These are phyloP conservation scores for Yamadazyma friedrichii DNA, from an alignment of 1,139 yeast genomes.

Conservation along the genomic window DNA sequence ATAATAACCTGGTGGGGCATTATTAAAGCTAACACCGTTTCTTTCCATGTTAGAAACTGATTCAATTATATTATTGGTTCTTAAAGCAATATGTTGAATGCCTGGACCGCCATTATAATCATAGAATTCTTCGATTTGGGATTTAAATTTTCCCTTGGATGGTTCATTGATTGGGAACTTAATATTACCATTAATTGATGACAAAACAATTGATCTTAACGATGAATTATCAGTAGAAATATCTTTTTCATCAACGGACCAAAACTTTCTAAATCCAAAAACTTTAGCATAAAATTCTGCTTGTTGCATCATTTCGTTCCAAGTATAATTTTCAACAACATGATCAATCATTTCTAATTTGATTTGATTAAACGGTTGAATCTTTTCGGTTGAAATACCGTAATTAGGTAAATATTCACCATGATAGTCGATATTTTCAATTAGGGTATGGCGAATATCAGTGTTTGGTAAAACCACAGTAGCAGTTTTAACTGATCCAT, in stretches of 20 bases:
- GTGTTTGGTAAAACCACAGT: constrained; percentile 55
- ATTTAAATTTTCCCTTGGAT: constrained; percentile 59
- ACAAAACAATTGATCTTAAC: constrained; percentile 72
- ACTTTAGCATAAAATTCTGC: constrained; percentile 59
- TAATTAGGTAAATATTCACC: constrained; percentile 64
- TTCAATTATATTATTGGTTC: constrained; percentile 56
- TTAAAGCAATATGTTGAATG: constrained; percentile 75
- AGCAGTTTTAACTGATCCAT: constrained; percentile 56
- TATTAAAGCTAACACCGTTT: constrained; percentile 71
- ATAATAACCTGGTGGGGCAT: constrained; percentile 58
- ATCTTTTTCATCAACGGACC: constrained; percentile 82
- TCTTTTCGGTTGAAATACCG: constrained; percentile 2
- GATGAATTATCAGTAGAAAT: constrained; percentile 70
- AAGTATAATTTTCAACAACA: constrained; percentile 74
- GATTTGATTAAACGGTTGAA: background rate
- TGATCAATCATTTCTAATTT: constrained; percentile 58
- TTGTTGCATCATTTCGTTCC: constrained; percentile 62
- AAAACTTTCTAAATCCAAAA: constrained; percentile 73
- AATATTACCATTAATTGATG: constrained; percentile 60
- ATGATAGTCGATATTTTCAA: constrained; percentile 45
- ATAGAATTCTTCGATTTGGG: constrained; percentile 81
- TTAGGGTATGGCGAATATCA: constrained; percentile 68
- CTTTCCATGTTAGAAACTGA: constrained; percentile 53
- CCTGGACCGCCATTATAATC: constrained; percentile 80
- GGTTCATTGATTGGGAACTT: constrained; percentile 89